A percentile compares a stretch with the other conserved stretches of the same genome.
Conservation (phyloP, 345 rosid genomes). For the Eutrema heterophyllum region DNA sequence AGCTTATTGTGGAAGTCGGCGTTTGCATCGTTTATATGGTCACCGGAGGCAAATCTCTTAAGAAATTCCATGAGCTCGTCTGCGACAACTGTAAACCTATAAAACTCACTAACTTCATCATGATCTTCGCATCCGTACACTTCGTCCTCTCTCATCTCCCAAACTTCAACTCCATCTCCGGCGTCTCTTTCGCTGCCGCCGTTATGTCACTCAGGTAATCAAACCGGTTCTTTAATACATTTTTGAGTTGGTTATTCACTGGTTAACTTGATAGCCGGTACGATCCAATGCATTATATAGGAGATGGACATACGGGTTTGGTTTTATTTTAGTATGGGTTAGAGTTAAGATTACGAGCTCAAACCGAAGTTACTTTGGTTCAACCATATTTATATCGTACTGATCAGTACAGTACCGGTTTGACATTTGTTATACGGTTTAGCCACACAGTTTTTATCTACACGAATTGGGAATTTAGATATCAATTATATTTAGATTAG, state of each 20-base stretch:
- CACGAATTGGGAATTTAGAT: not conserved
- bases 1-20: slow-evolving; percentile 60
- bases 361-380: not conserved
- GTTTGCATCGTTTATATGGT: slow-evolving; percentile 72
- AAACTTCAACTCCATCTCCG: slow-evolving; percentile 68
- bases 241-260: not conserved
- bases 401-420: not conserved
- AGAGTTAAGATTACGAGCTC: not conserved
- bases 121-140: slow-evolving; percentile 71
- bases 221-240: not conserved
- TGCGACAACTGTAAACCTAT: slow-evolving; percentile 39
- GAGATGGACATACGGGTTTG: not conserved
- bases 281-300: not conserved
- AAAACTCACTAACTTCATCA: slow-evolving; percentile 63
- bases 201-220: slow-evolving; percentile 69
- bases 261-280: not conserved
- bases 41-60: slow-evolving; percentile 61
- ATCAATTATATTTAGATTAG: not conserved
- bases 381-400: not conserved
- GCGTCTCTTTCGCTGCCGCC: slow-evolving; percentile 68
- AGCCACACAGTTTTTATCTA: not conserved
- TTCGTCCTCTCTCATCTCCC: slow-evolving; percentile 78
- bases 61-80: slow-evolving; percentile 51
- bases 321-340: not conserved
- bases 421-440: not conserved